Conservation (phyloP, 179 eudicot species). For the Spergularia azorica region DNA sequence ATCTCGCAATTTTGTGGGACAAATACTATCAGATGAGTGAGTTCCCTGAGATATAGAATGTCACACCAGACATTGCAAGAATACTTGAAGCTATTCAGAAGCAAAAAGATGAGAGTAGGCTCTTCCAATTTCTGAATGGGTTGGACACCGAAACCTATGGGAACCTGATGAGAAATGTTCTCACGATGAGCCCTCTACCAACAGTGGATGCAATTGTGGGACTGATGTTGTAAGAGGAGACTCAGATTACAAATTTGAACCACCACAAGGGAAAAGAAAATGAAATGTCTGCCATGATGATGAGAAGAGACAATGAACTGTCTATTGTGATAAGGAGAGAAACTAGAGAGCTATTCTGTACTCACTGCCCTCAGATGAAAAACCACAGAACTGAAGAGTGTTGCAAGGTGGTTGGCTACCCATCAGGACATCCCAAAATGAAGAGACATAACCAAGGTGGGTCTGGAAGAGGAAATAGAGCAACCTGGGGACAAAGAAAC, state of each 20-base stretch:
- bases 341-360: neutral
- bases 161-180: neutral
- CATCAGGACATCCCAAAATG: neutral
- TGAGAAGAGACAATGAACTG: neutral
- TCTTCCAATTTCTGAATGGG: too few species aligned
- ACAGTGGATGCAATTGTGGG: neutral
- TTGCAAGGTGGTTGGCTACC: neutral
- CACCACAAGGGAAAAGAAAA: too few species aligned
- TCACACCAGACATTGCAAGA: neutral
- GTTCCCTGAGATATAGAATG: neutral
- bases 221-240: neutral
- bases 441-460: neutral
- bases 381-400: neutral
- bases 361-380: neutral
- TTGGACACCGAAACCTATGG: too few species aligned
- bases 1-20: neutral
- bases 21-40: neutral
- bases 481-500: too few species aligned
- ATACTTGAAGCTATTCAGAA: neutral
- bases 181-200: neutral
- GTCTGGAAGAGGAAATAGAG: too few species aligned
- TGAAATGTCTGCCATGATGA: neutral
- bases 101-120: neutral
- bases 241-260: neutral
- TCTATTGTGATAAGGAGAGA: too few species aligned